Base-by-base conservation (phyloP, 768 basidiomycete genomes). In the Phaffia australis region DNA sequence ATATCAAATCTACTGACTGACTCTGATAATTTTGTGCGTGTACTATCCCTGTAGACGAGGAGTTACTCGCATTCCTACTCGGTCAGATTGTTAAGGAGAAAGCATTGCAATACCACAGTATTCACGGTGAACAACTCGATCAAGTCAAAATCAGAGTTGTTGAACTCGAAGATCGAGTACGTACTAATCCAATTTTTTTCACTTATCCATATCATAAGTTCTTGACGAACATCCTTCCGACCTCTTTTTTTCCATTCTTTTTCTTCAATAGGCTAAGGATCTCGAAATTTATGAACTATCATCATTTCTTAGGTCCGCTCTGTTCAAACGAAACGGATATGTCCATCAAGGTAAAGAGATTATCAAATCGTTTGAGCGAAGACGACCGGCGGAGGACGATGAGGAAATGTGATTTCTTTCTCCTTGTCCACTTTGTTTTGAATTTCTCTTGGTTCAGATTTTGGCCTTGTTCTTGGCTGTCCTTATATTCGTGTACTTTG, bases 221-320 rank as follows among this genome's bases (percentile, higher is more conserved):
- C 71, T 19, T 35, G 15, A 55, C 52, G 27, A 15, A 32, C 21
- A 32, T 18, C 14, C 4, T 30, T 30, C 25, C 32, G 21, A 9
- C 25, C 3, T 27, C 23, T 15, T 63, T 55, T 64, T 46, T 47
- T 14, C 18, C 57, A 23, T 19, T 47, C 27, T 16, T 50, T n/a
- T 30, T 32, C 51, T 56, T 66, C 15, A 23, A 16, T 71, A 94
- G 91, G 89, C 92, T 11, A 95, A 94, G 74, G 95, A 97, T 59
- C 86, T 95, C 71, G 95, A 99, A 70, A 97, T 98, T 59, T 97
- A 86, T 73, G 93, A 97, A 73, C 83, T 87, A 42, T 78, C 82
- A 23, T 84, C 90, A 5, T 99, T 98, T 83, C 76, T 95, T 73
- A 81, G 79, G 46, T 92, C 89, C 2, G 86, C 85, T 70, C 74